Base-by-base conservation (phyloP, 1,284 basidiomycete genomes). In the Papiliotrema fonsecae region DNA sequence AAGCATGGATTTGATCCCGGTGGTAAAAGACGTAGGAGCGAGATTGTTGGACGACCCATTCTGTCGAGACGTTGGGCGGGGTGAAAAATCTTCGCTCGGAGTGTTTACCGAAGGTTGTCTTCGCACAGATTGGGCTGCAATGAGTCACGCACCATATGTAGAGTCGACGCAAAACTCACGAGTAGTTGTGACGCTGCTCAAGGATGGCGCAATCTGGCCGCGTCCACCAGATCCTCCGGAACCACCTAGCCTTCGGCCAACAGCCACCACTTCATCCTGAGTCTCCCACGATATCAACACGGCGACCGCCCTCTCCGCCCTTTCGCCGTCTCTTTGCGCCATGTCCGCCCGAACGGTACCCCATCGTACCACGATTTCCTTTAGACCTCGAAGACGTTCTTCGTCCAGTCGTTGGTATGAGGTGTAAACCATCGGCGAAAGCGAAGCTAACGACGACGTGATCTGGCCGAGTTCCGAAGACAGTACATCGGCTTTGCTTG, bases 1-100 rank as follows among this genome's bases (percentile, higher is more conserved):
- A 4, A 75, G 60, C 61, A 74, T 71, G 11, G 72, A 74, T 54
- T 75, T 75, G 47, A 75, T 45, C 5, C 71, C 72, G 25, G 69
- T 64, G 3, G 66, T 54, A 31, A 70, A 69, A 2, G 53, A 52
- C 10, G 34, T 25, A 25, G 38, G 32, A 16, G 45, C 38, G 10
- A 53, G 41, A 44, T 55, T 62, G 31, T 49, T 47, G 5, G 54
- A 55, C 2, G 67, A 66, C 0, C 67, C 65, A 47, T 70, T 69
- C 4, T 55, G 50, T 6, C 58, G 47, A 7, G 52, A 21, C 11
- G 43, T 32, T 6, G 64, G 61, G 21, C 57, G 63, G 31, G 63
- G 64, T 3, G 60, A 61, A 37, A 68, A 66, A 49, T 70, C 67
- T 39, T 52, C 54, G 36, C 22, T 42, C 22, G 39, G 19, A n/a